A percentile compares a stretch with the other conserved stretches of the same genome.
Evolutionary conservation across 2,329 filamentous ascomycete genomes (phyloP).

Genomic region (Curvularia verruculosa): DNA sequence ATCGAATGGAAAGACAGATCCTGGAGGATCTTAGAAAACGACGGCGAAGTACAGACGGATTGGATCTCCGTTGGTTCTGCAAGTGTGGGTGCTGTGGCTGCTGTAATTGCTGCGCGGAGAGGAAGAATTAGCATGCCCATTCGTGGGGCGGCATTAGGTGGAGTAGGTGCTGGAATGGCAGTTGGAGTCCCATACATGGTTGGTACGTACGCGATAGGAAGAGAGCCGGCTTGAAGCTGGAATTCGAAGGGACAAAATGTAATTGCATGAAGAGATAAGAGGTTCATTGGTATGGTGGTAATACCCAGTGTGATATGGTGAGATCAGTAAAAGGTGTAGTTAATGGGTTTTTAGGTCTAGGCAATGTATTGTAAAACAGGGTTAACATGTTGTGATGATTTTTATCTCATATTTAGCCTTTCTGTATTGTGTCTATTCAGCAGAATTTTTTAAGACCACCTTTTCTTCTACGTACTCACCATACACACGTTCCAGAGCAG

Average conservation of each 20-base stretch:
- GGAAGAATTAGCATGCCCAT: constrained; percentile 34
- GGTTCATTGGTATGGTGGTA: background rate
- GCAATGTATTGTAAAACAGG: no score
- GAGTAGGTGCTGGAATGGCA: constrained; percentile 57
- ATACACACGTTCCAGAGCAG: no score
- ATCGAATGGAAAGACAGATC: constrained; percentile 70
- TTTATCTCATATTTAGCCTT: background rate
- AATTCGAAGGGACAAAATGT: background rate
- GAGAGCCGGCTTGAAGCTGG: constrained; percentile 13
- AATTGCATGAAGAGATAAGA: background rate
- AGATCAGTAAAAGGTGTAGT: background rate
- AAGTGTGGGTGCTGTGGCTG: constrained; percentile 44
- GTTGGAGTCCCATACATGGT: constrained; percentile 56
- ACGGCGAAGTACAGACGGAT: constrained; percentile 61
- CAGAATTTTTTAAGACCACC: background rate
- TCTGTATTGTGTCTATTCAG: background rate
- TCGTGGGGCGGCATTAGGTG: constrained; percentile 53
- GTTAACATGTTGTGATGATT: background rate
- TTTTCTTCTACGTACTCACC: background rate
- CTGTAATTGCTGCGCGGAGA: constrained; percentile 37
- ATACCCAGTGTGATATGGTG: background rate
- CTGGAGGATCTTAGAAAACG: constrained; percentile 66
- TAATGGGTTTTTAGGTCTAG: background rate
- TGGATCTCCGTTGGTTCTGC: constrained; percentile 60
- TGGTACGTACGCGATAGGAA: constrained; percentile 25